Percentiles rank a stretch among this genome's conserved stretches.
Conservation (phyloP, 2,329 filamentous ascomycete genomes). For the Fusarium decemcellulare region DNA sequence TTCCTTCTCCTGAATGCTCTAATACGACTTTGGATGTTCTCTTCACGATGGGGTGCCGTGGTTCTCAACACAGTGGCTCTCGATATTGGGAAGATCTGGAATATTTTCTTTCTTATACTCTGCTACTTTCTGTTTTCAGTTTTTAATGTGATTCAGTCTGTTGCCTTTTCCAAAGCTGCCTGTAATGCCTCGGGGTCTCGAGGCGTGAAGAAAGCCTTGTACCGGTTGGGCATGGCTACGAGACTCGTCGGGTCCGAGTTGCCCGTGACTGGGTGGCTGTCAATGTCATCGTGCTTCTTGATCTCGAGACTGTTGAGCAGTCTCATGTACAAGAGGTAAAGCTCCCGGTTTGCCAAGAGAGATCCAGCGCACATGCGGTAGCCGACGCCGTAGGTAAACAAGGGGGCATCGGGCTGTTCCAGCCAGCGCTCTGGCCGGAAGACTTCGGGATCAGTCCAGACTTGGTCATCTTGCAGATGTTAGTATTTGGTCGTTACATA, state of each 20-base stretch:
- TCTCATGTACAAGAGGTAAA: conserved; percentile 75
- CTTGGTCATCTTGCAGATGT: conserved; percentile 24
- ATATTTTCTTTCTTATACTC: too few species aligned
- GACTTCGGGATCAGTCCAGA: conserved; percentile 63
- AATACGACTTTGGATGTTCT: too few species aligned
- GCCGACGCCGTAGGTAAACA: conserved; percentile 76
- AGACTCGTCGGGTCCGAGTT: conserved; percentile 74
- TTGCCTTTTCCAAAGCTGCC: conserved; percentile 26
- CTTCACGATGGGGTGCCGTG: too few species aligned
- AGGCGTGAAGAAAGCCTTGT: conserved; percentile 71
- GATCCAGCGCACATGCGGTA: conserved; percentile 77
- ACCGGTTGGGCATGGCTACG: conserved; percentile 72
- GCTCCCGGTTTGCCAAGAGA: conserved; percentile 71
- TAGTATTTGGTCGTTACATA: background rate
- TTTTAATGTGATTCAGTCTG: background rate
- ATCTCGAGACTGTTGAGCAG: conserved; percentile 74
- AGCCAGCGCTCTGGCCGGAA: conserved; percentile 73
- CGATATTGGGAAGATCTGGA: too few species aligned
- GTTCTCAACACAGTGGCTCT: too few species aligned
- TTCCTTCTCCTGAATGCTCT: too few species aligned
- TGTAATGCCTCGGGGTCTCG: conserved; percentile 47
- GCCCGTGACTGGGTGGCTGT: conserved; percentile 71
- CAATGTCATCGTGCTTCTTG: conserved; percentile 65
- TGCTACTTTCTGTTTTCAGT: too few species aligned
- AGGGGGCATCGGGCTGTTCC: conserved; percentile 70